These are phyloP conservation scores for Dendrocalamus latiflorus DNA, from an alignment of 202 grass and related monocot genomes.

Conservation along the genomic window DNA sequence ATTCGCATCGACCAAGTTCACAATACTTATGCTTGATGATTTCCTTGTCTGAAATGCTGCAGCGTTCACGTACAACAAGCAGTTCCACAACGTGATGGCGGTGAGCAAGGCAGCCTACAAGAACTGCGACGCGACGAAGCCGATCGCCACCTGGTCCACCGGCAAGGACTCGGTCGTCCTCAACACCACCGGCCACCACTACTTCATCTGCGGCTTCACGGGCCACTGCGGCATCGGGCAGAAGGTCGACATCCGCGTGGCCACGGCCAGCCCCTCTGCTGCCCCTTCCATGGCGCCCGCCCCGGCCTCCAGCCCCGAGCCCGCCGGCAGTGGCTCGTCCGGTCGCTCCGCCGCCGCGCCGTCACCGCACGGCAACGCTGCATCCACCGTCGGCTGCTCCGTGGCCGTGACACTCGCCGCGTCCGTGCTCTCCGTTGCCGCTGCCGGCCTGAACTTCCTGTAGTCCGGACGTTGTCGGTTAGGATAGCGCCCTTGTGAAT, in stretches of 20 bases:
- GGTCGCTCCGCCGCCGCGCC: conserved; percentile 25
- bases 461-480: background rate
- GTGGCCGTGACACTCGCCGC: conserved; percentile 4
- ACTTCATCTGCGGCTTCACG: conserved; percentile 76
- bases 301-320: conserved; percentile 5
- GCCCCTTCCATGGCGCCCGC: conserved; percentile 42
- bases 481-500: conserved; percentile 3
- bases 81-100: conserved; percentile 69
- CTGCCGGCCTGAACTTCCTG: conserved; percentile 27
- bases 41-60: background rate
- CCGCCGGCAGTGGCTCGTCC: background rate
- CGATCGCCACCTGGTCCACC: conserved; percentile 50
- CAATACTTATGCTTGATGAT: background rate
- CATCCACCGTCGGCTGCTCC: conserved; percentile 2
- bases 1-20: background rate
- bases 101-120: conserved; percentile 68
- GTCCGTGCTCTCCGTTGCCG: conserved; percentile 20
- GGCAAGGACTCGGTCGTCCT: conserved; percentile 74
- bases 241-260: conserved; percentile 54
- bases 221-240: conserved; percentile 61
- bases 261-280: conserved; percentile 34
- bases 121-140: conserved; percentile 45
- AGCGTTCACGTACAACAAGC: conserved; percentile 79
- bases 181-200: conserved; percentile 50
- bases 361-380: conserved; percentile 40